These are phyloP conservation scores for Claviceps sp. DNA, from an alignment of 2,329 filamentous ascomycete species.

Conservation along the genomic window DNA sequence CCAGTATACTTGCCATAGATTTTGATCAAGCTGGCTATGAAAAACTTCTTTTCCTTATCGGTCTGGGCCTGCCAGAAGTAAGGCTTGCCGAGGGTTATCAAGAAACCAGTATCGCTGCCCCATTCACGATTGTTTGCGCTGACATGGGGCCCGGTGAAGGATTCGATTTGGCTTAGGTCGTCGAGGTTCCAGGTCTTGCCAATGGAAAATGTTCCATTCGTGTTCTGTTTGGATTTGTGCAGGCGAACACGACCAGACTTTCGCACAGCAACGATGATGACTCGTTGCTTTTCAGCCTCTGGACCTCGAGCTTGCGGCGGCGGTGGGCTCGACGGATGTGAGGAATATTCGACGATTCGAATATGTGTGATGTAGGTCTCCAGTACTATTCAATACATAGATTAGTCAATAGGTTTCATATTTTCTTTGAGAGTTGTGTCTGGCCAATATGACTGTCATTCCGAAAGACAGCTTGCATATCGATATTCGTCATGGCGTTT, in stretches of 20 bases:
- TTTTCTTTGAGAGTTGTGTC: not conserved
- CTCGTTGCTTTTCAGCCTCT: slow-evolving; percentile 70
- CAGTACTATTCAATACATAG: slow-evolving; percentile 15
- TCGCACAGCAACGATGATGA: slow-evolving; percentile 87
- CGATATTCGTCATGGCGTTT: not conserved
- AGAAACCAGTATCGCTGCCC: slow-evolving; percentile 74
- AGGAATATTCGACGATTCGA: slow-evolving; percentile 73
- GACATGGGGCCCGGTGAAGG: slow-evolving; percentile 53
- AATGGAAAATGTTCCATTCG: slow-evolving; percentile 87
- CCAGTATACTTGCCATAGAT: slow-evolving; percentile 95
- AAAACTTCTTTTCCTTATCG: slow-evolving; percentile 95
- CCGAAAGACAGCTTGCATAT: not conserved
- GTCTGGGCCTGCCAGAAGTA: slow-evolving; percentile 96
- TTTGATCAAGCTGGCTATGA: slow-evolving; percentile 90
- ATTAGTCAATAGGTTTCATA: slow-evolving; percentile 6
- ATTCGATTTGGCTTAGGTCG: slow-evolving; percentile 72
- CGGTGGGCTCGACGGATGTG: slow-evolving; percentile 70
- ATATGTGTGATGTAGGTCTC: slow-evolving; percentile 99
- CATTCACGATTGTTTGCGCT: slow-evolving; percentile 52
- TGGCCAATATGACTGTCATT: too few relatives aligned
- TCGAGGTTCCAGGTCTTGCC: slow-evolving; percentile 98
- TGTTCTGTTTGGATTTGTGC: slow-evolving; percentile 94
- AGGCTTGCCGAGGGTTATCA: slow-evolving; percentile 78
- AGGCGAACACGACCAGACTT: slow-evolving; percentile 87
- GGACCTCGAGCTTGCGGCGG: slow-evolving; percentile 60